Percentiles rank a stretch among this genome's conserved stretches.
Conservation (phyloP, 163 green algal genomes). For the Scenedesmus sp. region DNA sequence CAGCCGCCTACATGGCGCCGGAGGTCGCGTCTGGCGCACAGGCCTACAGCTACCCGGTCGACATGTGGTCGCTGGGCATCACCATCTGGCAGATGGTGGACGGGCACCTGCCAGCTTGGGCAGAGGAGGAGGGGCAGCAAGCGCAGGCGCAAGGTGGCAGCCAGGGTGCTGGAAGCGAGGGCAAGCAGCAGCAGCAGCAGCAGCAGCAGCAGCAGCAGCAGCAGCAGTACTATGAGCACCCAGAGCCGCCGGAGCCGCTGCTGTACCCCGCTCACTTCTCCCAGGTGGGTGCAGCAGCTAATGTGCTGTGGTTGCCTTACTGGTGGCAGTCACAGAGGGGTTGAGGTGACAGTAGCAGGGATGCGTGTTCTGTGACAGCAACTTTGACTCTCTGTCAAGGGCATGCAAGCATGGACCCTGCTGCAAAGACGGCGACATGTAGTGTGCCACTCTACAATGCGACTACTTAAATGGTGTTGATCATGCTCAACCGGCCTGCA, state of each 20-base stretch:
- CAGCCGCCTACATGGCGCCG: constrained; percentile 50
- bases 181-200: constrained; percentile 8
- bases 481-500: no score
- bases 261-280: constrained; percentile 46
- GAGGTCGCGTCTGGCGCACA: background rate
- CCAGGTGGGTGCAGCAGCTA: background rate
- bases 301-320: no score
- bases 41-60: constrained; percentile 25
- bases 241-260: constrained; percentile 10
- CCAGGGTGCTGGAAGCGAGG: background rate
- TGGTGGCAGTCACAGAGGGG: no score
- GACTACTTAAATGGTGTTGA: no score
- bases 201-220: background rate
- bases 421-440: no score
- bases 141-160: background rate
- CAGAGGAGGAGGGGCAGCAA: constrained; percentile 7
- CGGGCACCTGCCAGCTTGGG: constrained; percentile 34
- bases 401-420: no score
- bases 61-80: constrained; percentile 52
- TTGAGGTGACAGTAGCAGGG: no score
- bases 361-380: no score
- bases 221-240: constrained; percentile 18
- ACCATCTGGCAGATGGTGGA: constrained; percentile 47
- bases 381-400: no score
- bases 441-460: no score